Evolutionary conservation across 2,329 filamentous ascomycete genomes (phyloP), one percentile per base, ranked within the genome.

Genomic region (Fulvia fulva): DNA sequence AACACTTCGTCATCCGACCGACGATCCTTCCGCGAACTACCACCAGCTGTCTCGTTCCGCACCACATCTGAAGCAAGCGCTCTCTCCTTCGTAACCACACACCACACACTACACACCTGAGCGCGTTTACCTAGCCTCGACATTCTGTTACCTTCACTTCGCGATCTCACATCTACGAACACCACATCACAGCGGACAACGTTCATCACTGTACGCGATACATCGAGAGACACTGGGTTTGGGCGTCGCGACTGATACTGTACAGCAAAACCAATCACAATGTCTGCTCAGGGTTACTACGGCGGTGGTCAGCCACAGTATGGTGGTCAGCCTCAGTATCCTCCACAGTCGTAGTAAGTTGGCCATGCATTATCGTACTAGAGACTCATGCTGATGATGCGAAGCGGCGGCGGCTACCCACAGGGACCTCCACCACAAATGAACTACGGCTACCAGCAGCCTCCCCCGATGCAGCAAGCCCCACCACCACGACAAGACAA

Each of bases 241-340:
- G 37, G n/a, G 53, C 43, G 12, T 21, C 14, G 51, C 51, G 44
- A 41, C 57, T 56, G 43, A 60, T 54, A 49, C 37, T 34, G 25
- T 25, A 32, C 52, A 51, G 46, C 43, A 52, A 53, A 22, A 23
- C 21, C 52, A 49, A 37, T 32, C 62, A 68, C 50, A 25, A 79
- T 80, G 77, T 72, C 77, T 51, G 72, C 68, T 64, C 75, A 77
- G 66, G 68, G 67, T 28, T 77, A 77, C 66, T 78, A 78, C 66
- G 62, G 66, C 52, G 68, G 67, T 59, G 66, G 65, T 12, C 66
- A 62, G 41, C 62, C 62, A 59, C 64, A 51, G 61, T 63, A 66
- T 51, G 61, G 61, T 32, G 47, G 58, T 55, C 74, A 72, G 56
- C 60, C 60, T 53, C 74, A 72, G 56, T 71, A 74, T 51, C 74